A percentile compares a stretch with the other conserved stretches of the same genome.
Evolutionary conservation across 805 yeast species (phyloP).

Genomic region (Hyphopichia homilentoma): DNA sequence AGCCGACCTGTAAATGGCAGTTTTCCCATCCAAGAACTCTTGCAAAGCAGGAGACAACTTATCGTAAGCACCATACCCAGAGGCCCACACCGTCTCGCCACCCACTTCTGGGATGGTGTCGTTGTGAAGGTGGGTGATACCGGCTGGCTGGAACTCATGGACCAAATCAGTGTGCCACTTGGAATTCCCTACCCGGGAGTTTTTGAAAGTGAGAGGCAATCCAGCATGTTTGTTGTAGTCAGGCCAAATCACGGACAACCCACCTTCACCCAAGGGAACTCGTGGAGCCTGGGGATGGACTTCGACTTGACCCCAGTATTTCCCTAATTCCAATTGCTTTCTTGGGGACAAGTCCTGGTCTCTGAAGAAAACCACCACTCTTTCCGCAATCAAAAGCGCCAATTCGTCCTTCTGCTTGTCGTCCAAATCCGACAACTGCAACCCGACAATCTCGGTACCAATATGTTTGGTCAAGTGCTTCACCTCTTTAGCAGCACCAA

Average conservation of each 20-base stretch:
- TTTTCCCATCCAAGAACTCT: constrained; percentile 41
- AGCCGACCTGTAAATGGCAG: constrained; percentile 39
- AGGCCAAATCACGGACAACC: constrained; percentile 30
- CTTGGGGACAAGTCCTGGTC: constrained; percentile 44
- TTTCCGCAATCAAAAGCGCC: constrained; percentile 44
- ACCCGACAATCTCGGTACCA: constrained; percentile 49
- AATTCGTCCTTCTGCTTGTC: constrained; percentile 46
- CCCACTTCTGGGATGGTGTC: constrained; percentile 47
- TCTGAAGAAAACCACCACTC: constrained; percentile 50
- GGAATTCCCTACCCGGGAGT: constrained; percentile 14
- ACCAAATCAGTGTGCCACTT: constrained; percentile 53
- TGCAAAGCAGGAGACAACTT: constrained; percentile 48
- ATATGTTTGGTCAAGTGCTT: constrained; percentile 41
- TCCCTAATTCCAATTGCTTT: constrained; percentile 41
- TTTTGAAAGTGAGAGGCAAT: constrained; percentile 19
- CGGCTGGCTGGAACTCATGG: constrained; percentile 55
- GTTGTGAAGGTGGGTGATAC: constrained; percentile 50
- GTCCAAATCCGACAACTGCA: constrained; percentile 39
- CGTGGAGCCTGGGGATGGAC: constrained; percentile 32
- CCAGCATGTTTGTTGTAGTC: constrained; percentile 18
- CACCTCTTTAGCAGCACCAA: constrained; percentile 40
- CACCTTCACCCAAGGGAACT: constrained; percentile 28
- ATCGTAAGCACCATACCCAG: constrained; percentile 51
- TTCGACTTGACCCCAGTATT: constrained; percentile 45
- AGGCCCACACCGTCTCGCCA: constrained; percentile 54